Evolutionary conservation across 106 monocot species (phyloP).

Genomic region (Dendrobium officinale): DNA sequence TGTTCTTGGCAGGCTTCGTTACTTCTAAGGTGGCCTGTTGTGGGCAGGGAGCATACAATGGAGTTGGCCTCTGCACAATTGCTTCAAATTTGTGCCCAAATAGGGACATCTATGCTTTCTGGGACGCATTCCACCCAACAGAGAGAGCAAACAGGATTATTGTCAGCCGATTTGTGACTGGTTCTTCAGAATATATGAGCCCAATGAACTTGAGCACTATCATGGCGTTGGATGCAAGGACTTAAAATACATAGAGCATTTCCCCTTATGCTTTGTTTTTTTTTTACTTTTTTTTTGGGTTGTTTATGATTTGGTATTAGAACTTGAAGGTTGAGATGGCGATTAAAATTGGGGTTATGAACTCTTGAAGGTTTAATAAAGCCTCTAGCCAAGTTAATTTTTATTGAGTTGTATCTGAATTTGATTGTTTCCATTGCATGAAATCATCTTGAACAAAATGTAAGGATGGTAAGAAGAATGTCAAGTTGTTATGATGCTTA

Average conservation of each 20-base stretch:
- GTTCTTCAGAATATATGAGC: constrained; percentile 37
- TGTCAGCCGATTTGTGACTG: constrained; percentile 51
- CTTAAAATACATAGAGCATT: background rate
- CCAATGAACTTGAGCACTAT: constrained; percentile 73
- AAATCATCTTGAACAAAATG: background rate
- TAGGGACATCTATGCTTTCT: constrained; percentile 47
- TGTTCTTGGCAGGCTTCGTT: constrained; percentile 37
- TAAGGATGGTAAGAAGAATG: background rate
- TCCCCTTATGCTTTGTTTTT: background rate
- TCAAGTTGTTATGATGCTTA: too few relatives aligned
- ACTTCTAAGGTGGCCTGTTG: constrained; percentile 80
- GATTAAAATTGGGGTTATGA: too few relatives aligned
- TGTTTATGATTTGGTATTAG: background rate
- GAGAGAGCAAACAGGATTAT: constrained; percentile 72
- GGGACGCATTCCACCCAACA: constrained; percentile 70
- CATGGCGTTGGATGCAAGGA: constrained; percentile 48
- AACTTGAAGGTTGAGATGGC: too few relatives aligned
- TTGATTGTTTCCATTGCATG: background rate
- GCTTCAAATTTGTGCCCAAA: constrained; percentile 60
- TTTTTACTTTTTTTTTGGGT: background rate
- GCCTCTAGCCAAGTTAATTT: too few relatives aligned
- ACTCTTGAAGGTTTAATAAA: too few relatives aligned
- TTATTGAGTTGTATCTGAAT: background rate
- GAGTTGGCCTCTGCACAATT: constrained; percentile 58
- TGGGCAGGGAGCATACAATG: constrained; percentile 80